Evolutionary conservation across 2,329 filamentous ascomycete species (phyloP).

Genomic region (Macrophomina phaseolina): DNA sequence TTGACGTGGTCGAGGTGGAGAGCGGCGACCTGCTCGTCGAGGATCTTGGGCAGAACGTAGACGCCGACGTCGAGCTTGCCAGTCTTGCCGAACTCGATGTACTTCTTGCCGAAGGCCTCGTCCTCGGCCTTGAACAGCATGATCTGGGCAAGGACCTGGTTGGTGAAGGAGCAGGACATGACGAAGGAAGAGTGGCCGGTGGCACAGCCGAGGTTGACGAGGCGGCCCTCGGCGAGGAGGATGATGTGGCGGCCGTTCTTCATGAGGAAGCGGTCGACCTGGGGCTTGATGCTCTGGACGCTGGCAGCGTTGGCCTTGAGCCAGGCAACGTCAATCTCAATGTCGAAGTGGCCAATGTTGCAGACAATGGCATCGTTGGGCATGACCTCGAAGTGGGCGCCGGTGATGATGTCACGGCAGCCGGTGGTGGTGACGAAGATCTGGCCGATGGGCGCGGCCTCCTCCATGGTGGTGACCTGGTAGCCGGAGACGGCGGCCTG

Average conservation of each 20-base stretch:
- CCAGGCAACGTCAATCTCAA: constrained; percentile 99
- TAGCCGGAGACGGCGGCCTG: constrained; percentile 97
- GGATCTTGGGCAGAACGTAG: constrained; percentile 97
- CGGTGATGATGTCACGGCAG: constrained; percentile 96
- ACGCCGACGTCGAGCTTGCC: constrained; percentile 91
- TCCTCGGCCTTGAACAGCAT: constrained; percentile 95
- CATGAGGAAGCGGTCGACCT: constrained; percentile 98
- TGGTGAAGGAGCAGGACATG: constrained; percentile 99
- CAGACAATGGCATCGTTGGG: constrained; percentile 97
- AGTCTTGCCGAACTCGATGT: constrained; percentile 91
- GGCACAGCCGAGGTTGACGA: constrained; percentile 99
- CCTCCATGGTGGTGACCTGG: constrained; percentile 98
- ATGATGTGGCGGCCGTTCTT: constrained; percentile 94
- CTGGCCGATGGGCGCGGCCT: constrained; percentile 85
- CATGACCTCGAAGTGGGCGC: constrained; percentile 93
- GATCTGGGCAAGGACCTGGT: constrained; percentile 99
- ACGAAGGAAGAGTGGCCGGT: constrained; percentile 99
- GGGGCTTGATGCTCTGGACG: constrained; percentile 98
- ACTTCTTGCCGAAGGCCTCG: constrained; percentile 86
- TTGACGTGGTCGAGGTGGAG: constrained; percentile 94
- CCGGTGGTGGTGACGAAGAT: constrained; percentile 99
- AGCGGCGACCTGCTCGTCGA: constrained; percentile 97
- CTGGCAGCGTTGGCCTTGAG: constrained; percentile 95
- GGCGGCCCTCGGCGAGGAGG: constrained; percentile 95
- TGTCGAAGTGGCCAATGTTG: constrained; percentile 99